Conservation (phyloP, 2,329 filamentous ascomycete species). For the Sporothrix phasma region DNA sequence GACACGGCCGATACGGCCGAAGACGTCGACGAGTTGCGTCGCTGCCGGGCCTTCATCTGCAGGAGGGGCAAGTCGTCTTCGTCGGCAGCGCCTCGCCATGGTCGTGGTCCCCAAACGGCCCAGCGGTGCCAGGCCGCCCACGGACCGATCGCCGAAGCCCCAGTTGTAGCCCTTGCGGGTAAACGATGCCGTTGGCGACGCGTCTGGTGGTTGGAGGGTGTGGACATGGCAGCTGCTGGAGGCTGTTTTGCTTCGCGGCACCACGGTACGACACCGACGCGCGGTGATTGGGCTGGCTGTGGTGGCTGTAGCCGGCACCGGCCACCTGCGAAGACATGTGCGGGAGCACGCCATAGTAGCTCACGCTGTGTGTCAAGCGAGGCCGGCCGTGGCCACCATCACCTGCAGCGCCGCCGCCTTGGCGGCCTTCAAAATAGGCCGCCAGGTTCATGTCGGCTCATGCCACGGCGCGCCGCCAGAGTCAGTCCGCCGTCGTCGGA, state of each 20-base stretch:
- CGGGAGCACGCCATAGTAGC: neutral
- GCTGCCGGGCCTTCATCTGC: slow-evolving; percentile 11
- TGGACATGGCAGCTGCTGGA: slow-evolving; percentile 18
- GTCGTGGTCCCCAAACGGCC: neutral
- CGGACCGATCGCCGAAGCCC: neutral
- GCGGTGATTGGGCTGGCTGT: neutral
- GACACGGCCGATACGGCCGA: slow-evolving; percentile 12
- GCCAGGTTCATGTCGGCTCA: slow-evolving; percentile 12
- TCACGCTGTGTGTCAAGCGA: neutral
- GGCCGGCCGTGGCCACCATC: neutral
- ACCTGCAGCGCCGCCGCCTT: neutral
- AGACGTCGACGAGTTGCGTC: slow-evolving; percentile 6
- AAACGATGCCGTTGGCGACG: slow-evolving; percentile 9
- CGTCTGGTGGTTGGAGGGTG: neutral
- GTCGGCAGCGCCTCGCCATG: neutral
- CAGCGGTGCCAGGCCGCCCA: neutral
- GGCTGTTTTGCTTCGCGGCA: slow-evolving; percentile 16
- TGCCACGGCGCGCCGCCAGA: slow-evolving; percentile 15
- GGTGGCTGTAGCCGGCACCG: neutral
- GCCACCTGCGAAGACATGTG: neutral
- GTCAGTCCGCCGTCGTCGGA: neutral
- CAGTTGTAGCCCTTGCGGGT: slow-evolving; percentile 9
- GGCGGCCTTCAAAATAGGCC: neutral
- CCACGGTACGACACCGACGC: slow-evolving; percentile 1
- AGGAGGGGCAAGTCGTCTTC: slow-evolving; percentile 14